These are phyloP conservation scores for Penicillium verhagenii DNA, from an alignment of 495 filamentous ascomycete species.

Conservation along the genomic window DNA sequence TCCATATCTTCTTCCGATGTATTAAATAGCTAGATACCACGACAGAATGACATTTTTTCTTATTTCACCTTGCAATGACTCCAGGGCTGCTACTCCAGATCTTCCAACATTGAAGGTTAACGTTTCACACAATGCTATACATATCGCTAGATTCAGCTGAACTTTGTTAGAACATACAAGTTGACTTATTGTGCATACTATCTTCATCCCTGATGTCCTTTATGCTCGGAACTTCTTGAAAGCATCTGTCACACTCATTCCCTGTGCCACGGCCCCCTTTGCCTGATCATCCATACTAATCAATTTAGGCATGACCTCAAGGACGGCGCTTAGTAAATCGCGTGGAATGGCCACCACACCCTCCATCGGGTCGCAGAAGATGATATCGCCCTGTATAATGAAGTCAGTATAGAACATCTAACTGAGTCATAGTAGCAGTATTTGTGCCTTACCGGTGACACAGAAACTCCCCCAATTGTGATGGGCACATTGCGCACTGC, in stretches of 20 bases:
- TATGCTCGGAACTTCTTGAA: constrained; percentile 44
- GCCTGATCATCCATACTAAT: constrained; percentile 61
- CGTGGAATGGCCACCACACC: constrained; percentile 64
- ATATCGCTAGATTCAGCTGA: too few species aligned
- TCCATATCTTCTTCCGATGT: constrained; percentile 22
- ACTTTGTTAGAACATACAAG: background rate
- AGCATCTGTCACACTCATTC: constrained; percentile 56
- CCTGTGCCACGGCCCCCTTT: constrained; percentile 55
- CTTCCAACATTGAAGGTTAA: too few species aligned
- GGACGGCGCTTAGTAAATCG: constrained; percentile 45
- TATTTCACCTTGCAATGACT: background rate
- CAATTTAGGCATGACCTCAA: constrained; percentile 54
- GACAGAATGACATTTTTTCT: constrained; percentile 22
- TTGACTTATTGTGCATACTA: background rate
- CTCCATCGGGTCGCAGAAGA: constrained; percentile 60
- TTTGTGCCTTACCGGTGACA: constrained; percentile 42
- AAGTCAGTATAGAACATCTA: background rate
- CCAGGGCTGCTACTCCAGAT: background rate
- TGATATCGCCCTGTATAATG: constrained; percentile 53
- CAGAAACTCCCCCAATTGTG: constrained; percentile 45
- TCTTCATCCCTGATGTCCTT: background rate
- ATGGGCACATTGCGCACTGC: constrained; percentile 55
- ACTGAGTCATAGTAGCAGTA: background rate
- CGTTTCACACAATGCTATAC: too few species aligned
- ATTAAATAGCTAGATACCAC: constrained; percentile 33